Base-by-base conservation (phyloP, 2,329 filamentous ascomycete species). In the Hirsutella rhossiliensis region DNA sequence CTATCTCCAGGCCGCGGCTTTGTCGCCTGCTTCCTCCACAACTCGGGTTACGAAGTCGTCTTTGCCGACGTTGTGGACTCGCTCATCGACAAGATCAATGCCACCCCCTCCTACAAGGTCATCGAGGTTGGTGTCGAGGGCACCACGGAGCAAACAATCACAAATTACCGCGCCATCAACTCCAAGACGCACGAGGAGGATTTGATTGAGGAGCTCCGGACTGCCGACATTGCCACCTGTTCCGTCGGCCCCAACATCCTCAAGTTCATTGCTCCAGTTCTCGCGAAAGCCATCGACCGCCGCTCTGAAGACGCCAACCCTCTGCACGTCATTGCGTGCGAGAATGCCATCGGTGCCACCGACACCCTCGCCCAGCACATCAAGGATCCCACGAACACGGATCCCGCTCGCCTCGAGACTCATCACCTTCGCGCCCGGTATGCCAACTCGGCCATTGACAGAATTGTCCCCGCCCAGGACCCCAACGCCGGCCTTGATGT, bases 381-480 rank as follows among this genome's bases (percentile, higher is more conserved):
- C 71, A 84, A 82, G 63, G 71, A 80, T 51, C 73, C 82, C 55
- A 70, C 76, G 55, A 82, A 92, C 69, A 86, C 88, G 38, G 71
- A 78, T 18, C 67, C 76, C 34, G 71, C 80, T 41, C 80, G 82
- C 43, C 72, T 88, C 40, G 73, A 75, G 15, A 74, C 78, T 54
- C 79, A 94, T 59, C 68, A 80, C 58, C 67, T 75, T 54, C 84
- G 87, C 56, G 89, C 89, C 41, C 80, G 84, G 54, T 97, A 94
- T 62, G 90, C 90, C 69, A 98, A 98, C 73, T 95, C 87, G 49
- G 92, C 92, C 55, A 96, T 98, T 62, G 92, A 98, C 73, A 87
- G 92, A 48, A 98, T 98, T 61, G 92, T 97, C 20, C 92, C 92
- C 13, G 86, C 87, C 38, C 92, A 97, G 68, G 82, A 87, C 48